Percentiles rank a stretch among this genome's conserved stretches.
Conservation (phyloP, 2,329 filamentous ascomycete species). For the Phialocephala subalpina region DNA sequence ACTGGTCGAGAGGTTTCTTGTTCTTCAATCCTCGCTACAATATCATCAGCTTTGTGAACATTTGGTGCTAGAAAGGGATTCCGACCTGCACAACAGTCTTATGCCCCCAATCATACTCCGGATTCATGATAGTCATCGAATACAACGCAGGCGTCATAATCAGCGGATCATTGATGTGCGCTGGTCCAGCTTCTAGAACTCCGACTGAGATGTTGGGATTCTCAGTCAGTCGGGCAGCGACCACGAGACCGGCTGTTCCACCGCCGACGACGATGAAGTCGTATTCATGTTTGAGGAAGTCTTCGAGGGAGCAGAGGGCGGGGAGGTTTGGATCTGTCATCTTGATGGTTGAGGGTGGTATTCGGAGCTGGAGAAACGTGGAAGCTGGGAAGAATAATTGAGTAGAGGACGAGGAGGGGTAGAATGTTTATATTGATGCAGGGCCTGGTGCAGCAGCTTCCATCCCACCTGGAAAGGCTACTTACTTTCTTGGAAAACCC, state of each 20-base stretch:
- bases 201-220: constrained; percentile 47
- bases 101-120: constrained; percentile 30
- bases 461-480: too few relatives aligned
- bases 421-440: too few relatives aligned
- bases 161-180: constrained; percentile 45
- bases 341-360: background rate
- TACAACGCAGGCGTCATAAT: constrained; percentile 45
- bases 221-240: constrained; percentile 51
- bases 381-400: too few relatives aligned
- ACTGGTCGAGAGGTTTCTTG: constrained; percentile 20
- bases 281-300: constrained; percentile 35
- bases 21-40: background rate
- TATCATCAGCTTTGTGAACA: background rate
- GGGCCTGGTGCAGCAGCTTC: too few relatives aligned
- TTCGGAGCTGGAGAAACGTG: too few relatives aligned
- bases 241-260: constrained; percentile 52
- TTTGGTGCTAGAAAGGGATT: background rate
- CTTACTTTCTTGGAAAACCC: too few relatives aligned
- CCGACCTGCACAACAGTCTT: constrained; percentile 28
- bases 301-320: constrained; percentile 5
- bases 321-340: constrained; percentile 11
- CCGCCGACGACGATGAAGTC: constrained; percentile 54
- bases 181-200: constrained; percentile 51
- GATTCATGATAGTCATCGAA: constrained; percentile 21
- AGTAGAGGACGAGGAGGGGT: too few relatives aligned